A percentile compares a stretch with the other conserved stretches of the same genome.
Conservation (phyloP, 2,329 filamentous ascomycete genomes). For the Fusarium subglutinans region DNA sequence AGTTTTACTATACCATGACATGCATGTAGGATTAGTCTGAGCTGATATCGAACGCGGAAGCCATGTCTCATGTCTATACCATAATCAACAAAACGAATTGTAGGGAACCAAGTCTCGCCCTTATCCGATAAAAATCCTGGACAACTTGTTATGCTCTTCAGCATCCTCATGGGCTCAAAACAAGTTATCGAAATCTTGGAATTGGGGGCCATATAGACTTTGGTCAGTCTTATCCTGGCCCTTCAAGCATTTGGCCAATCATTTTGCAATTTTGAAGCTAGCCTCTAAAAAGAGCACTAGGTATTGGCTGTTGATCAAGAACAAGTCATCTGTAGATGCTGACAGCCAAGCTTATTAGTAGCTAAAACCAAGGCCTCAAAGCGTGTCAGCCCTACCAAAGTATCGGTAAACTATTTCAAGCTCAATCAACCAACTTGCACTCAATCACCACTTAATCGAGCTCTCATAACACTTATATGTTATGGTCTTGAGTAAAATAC, state of each 20-base stretch:
- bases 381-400: slow-evolving; percentile 8
- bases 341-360: slow-evolving; percentile 6
- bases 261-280: background rate
- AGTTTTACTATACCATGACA: background rate
- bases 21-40: background rate
- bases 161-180: background rate
- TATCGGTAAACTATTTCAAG: background rate
- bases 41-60: background rate
- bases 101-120: fast-evolving
- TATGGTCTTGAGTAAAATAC: background rate
- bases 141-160: background rate
- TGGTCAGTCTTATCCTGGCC: background rate
- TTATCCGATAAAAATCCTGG: fast-evolving
- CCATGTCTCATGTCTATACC: background rate
- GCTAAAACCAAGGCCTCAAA: background rate
- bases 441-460: background rate
- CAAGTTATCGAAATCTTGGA: background rate
- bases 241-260: background rate
- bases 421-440: background rate
- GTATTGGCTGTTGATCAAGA: background rate
- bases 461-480: fast-evolving
- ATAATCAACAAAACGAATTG: background rate
- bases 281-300: background rate
- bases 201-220: background rate
- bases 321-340: slow-evolving; percentile 1